Evolutionary conservation across 495 filamentous ascomycete genomes (phyloP).

Genomic region (Wilcoxina mikolae): DNA sequence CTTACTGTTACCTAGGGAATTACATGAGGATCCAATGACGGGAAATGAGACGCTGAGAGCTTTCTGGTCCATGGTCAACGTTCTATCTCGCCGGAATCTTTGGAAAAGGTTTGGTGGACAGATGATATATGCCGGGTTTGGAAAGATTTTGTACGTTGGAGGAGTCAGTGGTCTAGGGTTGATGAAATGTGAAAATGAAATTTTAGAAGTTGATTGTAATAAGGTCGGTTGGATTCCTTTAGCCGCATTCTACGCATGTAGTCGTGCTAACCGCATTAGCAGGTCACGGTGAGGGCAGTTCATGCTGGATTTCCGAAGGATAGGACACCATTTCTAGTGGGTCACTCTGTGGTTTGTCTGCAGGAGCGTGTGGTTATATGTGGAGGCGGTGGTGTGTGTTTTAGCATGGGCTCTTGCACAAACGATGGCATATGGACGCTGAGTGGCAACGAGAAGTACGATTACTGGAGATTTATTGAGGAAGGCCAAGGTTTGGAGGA

Average conservation of each 20-base stretch:
- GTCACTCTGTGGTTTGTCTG: constrained; percentile 38
- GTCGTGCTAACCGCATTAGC: not conserved
- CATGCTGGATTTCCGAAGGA: constrained; percentile 13
- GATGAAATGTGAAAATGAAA: constrained; percentile 21
- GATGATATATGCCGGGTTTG: constrained; percentile 14
- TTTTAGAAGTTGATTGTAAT: constrained; percentile 22
- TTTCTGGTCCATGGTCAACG: constrained; percentile 21
- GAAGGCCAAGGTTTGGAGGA: not conserved
- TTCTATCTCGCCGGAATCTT: constrained; percentile 19
- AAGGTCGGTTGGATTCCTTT: constrained; percentile 10
- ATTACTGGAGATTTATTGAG: constrained; percentile 16
- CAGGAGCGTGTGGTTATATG: constrained; percentile 33
- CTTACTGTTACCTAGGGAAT: not conserved
- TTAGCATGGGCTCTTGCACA: constrained; percentile 72
- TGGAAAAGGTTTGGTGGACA: constrained; percentile 26
- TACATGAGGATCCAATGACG: not conserved
- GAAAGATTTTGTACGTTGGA: constrained; percentile 20
- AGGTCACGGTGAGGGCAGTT: constrained; percentile 11
- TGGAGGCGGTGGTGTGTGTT: constrained; percentile 78
- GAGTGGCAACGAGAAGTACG: not conserved
- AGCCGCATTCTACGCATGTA: not conserved
- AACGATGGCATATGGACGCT: constrained; percentile 45
- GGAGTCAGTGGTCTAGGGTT: constrained; percentile 22
- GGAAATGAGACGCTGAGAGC: constrained; percentile 10
- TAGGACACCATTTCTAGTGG: constrained; percentile 48